Percentiles rank a stretch among this genome's conserved stretches.
Conservation (phyloP, 306 rosid genomes). For the Senna tora region DNA sequence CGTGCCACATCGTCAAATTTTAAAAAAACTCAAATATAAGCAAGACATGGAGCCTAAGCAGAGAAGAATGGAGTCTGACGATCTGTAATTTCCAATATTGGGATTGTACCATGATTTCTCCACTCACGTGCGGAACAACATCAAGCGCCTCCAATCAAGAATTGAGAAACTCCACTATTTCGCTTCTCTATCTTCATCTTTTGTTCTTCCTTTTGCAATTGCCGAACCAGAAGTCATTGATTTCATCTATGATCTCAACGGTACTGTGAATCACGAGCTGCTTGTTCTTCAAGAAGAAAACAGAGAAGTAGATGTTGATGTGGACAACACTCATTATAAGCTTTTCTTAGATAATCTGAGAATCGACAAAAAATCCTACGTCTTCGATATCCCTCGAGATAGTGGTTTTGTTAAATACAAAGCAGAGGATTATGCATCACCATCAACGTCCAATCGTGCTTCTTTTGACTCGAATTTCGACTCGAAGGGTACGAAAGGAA, state of each 20-base stretch:
- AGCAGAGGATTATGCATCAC: conserved; percentile 2
- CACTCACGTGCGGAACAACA: neutral
- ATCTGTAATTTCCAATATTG: neutral
- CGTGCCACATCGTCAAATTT: no score
- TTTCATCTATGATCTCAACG: neutral
- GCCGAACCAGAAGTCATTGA: neutral
- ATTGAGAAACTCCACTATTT: conserved; percentile 15
- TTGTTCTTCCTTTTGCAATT: neutral
- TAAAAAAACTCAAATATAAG: no score
- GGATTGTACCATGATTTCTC: conserved; percentile 35
- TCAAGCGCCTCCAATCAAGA: neutral
- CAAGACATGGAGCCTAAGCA: no score
- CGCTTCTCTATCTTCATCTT: conserved; percentile 11
- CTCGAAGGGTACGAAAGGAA: conserved; percentile 32
- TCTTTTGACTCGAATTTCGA: neutral
- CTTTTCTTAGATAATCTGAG: conserved; percentile 32
- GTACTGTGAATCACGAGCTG: neutral
- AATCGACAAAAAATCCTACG: conserved; percentile 31
- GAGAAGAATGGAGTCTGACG: neutral
- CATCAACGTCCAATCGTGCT: neutral
- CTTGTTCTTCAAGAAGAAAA: conserved; percentile 1
- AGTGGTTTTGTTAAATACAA: conserved; percentile 28
- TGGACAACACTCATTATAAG: conserved; percentile 1
- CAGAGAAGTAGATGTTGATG: neutral
- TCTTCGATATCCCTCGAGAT: conserved; percentile 34